Base-by-base conservation (phyloP, 306 rosid species). In the Lathyrus aphaca region DNA sequence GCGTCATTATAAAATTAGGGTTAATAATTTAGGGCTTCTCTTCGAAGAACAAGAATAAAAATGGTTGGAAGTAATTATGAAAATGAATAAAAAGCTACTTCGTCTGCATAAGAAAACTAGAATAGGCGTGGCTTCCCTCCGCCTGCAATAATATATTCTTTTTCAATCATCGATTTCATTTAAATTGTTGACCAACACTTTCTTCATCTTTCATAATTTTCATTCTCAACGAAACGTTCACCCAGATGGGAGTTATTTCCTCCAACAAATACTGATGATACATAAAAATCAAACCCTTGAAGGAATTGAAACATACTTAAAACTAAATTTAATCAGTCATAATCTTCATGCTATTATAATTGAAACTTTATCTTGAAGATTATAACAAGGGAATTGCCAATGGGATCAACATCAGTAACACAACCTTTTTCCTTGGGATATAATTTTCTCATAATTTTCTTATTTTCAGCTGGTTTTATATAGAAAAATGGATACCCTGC, bases 201-300 rank as follows among this genome's bases (percentile, higher is more conserved):
- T n/a, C n/a, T n/a, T n/a, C n/a, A n/a, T n/a, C n/a, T n/a, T n/a
- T n/a, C n/a, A n/a, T n/a, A n/a, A n/a, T n/a, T 82, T 92, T 92
- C 96, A 92, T 92, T 81, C 74, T 81, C 86, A 92, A 77, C 8
- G 98, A 92, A 69, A 89, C 15, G 58, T 92, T 92, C 82, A 92
- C 98, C 98, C 98, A 92, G 3, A 96, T 89, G n/a, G 98, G 98
- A 78, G 98, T 89, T 77, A 92, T 92, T 51, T 92, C 98, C 87
- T 92, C 96, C 62, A 92, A 70, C 67, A 86, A n/a, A 53, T 86
- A 81, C 98, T 92, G 86, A 61, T 60, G 66, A 80, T 56, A 74
- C 48, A 75, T 51, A 32, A 70, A 60, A 35, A 63, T 77, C 66
- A 87, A 55, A 48, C 68, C 63, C 74, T 66, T 63, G 56, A 29